These are phyloP conservation scores for Castanea mollissima DNA, from an alignment of 306 rosid species.

Conservation along the genomic window DNA sequence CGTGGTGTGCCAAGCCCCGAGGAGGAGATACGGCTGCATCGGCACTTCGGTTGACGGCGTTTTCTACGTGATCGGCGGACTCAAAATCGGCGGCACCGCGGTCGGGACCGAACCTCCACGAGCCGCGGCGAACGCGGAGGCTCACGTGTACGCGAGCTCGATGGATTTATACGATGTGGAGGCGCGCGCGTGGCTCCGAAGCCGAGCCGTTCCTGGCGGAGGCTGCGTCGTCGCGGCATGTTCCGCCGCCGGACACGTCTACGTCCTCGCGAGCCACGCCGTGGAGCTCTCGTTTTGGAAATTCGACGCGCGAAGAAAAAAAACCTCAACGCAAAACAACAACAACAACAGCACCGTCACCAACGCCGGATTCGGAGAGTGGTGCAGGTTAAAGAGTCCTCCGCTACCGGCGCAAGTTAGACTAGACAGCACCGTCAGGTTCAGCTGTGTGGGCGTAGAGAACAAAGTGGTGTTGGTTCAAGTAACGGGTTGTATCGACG, in stretches of 20 bases:
- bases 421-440: constrained; percentile 58
- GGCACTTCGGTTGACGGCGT: constrained; percentile 57
- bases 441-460: constrained; percentile 57
- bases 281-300: constrained; percentile 77
- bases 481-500: constrained; percentile 43
- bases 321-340: too few relatives aligned
- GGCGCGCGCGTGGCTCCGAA: constrained; percentile 53
- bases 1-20: constrained; percentile 42
- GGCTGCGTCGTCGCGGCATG: constrained; percentile 83
- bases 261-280: constrained; percentile 62
- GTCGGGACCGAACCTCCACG: constrained; percentile 26
- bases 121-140: constrained; percentile 29
- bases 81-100: constrained; percentile 43
- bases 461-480: constrained; percentile 58
- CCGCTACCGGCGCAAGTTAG: constrained; percentile 57
- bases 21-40: constrained; percentile 65
- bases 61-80: constrained; percentile 62
- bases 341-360: too few relatives aligned
- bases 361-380: constrained; percentile 44
- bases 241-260: constrained; percentile 35
- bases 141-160: constrained; percentile 64
- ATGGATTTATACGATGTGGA: constrained; percentile 77
- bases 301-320: constrained; percentile 45
- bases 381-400: constrained; percentile 63
- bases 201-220: constrained; percentile 56